Percentiles rank a stretch among this genome's conserved stretches.
Evolutionary conservation across 2,329 filamentous ascomycete genomes (phyloP).

Genomic region (Moelleriella libera): DNA sequence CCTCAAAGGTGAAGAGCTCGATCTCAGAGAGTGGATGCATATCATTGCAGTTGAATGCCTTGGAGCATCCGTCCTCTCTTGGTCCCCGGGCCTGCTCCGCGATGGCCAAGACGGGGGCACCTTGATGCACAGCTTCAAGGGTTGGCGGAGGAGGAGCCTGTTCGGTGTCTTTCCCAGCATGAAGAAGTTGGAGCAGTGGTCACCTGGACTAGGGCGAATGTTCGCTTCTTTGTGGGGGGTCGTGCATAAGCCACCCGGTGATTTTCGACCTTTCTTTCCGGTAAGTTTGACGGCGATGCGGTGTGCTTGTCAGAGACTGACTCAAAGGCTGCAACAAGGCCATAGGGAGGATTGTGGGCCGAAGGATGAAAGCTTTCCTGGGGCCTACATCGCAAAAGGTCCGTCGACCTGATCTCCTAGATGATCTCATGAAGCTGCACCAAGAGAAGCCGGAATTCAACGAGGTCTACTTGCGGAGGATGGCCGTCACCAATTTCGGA

Average conservation of each 20-base stretch:
- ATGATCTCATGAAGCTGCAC: constrained; percentile 32
- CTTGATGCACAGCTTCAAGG: constrained; percentile 31
- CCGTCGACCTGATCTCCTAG: constrained; percentile 24
- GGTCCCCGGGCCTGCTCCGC: constrained; percentile 34
- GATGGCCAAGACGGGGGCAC: constrained; percentile 29
- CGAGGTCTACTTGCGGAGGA: constrained; percentile 31
- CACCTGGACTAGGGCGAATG: constrained; percentile 18
- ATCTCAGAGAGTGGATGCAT: constrained; percentile 42
- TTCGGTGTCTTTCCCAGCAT: constrained; percentile 33
- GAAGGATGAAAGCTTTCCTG: constrained; percentile 17
- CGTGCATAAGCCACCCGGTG: constrained; percentile 25
- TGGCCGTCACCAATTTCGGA: constrained; percentile 40
- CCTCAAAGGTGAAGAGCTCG: constrained; percentile 24
- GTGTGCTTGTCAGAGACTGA: background rate
- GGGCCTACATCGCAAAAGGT: constrained; percentile 15
- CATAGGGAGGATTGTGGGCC: constrained; percentile 17
- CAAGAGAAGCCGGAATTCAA: constrained; percentile 29
- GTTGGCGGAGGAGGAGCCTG: constrained; percentile 37
- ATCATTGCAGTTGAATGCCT: constrained; percentile 38
- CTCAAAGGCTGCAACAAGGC: constrained; percentile 12
- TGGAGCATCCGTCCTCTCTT: constrained; percentile 32
- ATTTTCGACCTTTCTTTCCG: constrained; percentile 34
- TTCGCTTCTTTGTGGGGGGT: constrained; percentile 31
- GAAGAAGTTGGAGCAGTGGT: constrained; percentile 23
- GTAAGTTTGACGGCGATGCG: constrained; percentile 14